These are phyloP conservation scores for Acanthamoeba culbertsoni DNA, from an alignment of 208 protist genomes.

Conservation along the genomic window DNA sequence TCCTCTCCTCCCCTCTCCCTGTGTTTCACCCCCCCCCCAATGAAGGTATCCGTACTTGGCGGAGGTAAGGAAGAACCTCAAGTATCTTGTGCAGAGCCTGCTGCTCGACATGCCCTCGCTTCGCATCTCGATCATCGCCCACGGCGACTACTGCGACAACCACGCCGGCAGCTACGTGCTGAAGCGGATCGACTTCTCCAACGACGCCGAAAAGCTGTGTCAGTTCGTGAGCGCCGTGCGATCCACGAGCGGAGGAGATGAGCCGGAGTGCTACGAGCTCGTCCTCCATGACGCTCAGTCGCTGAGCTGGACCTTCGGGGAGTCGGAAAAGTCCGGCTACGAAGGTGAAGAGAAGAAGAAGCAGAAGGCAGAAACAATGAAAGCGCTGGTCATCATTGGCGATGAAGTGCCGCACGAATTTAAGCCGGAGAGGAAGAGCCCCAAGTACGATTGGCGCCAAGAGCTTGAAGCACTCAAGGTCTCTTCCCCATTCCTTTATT, in stretches of 20 bases:
- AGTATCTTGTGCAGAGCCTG: slow-evolving; percentile 51
- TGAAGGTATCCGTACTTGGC: slow-evolving; percentile 24
- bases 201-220: slow-evolving; percentile 36
- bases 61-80: slow-evolving; percentile 42
- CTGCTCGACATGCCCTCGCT: slow-evolving; percentile 54
- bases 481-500: not conserved
- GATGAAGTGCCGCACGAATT: slow-evolving; percentile 40
- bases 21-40: not conserved
- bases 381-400: slow-evolving; percentile 54
- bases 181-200: slow-evolving; percentile 57
- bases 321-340: not conserved
- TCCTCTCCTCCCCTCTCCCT: not conserved
- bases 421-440: not conserved
- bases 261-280: slow-evolving; percentile 56
- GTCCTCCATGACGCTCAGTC: slow-evolving; percentile 33
- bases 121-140: slow-evolving; percentile 56
- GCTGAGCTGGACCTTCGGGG: slow-evolving; percentile 27
- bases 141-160: slow-evolving; percentile 58
- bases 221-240: not conserved
- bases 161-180: slow-evolving; percentile 20
- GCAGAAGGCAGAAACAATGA: slow-evolving; percentile 39
- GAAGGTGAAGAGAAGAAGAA: not conserved
- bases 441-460: slow-evolving; percentile 22
- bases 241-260: not conserved
- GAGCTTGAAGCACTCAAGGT: slow-evolving; percentile 30